Percentiles rank a stretch among this genome's conserved stretches.
phyloP scores from a whole-genome alignment of 768 basidiomycete species.

The Russula dissimulans region DNA sequence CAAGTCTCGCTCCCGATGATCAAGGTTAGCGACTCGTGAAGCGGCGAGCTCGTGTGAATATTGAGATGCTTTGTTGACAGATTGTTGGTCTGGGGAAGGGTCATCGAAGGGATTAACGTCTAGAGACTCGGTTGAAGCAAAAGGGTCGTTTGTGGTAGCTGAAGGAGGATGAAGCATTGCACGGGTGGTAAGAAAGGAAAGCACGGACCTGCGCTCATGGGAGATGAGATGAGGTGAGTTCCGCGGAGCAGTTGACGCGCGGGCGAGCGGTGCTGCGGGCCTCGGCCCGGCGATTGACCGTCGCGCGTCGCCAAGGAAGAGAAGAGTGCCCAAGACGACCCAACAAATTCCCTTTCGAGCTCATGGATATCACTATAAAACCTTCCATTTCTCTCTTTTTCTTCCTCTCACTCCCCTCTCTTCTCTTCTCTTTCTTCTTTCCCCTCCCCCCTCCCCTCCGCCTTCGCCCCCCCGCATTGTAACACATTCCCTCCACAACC shows the following conservation, averaged over 20 bases:
- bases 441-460: background rate
- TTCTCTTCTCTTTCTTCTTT: background rate
- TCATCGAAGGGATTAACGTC: slow-evolving; percentile 90
- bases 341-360: too few relatives aligned
- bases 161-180: slow-evolving; percentile 13
- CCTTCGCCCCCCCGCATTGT: too few relatives aligned
- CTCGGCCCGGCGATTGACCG: too few relatives aligned
- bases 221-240: background rate
- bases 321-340: too few relatives aligned
- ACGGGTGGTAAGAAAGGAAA: background rate
- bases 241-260: too few relatives aligned
- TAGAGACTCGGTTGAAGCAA: slow-evolving; percentile 75
- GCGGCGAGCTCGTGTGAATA: slow-evolving; percentile 27
- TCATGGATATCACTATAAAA: background rate
- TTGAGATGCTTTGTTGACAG: slow-evolving; percentile 15
- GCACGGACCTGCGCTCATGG: slow-evolving; percentile 18
- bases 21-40: slow-evolving; percentile 53
- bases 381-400: background rate
- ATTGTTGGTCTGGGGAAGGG: slow-evolving; percentile 38
- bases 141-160: slow-evolving; percentile 58
- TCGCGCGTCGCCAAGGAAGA: too few relatives aligned
- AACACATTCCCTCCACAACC: background rate
- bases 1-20: slow-evolving; percentile 72
- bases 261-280: too few relatives aligned
- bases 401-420: background rate